These are phyloP conservation scores for Stenogyne calaminthoides DNA, from an alignment of 305 asterid genomes.

Conservation along the genomic window DNA sequence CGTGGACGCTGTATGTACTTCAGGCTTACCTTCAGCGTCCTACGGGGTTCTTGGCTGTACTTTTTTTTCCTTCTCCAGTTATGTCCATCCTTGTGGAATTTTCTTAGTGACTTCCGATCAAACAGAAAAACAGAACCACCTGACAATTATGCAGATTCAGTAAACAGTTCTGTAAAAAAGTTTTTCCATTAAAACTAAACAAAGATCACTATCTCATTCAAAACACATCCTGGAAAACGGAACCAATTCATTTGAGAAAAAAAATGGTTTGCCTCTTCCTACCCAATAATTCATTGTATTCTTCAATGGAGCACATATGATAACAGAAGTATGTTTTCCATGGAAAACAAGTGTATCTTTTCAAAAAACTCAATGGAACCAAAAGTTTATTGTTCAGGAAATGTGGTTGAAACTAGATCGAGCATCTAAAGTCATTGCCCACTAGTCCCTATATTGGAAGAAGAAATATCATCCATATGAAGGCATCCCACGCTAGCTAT, in stretches of 20 bases:
- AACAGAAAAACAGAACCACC: constrained; percentile 92
- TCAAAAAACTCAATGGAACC: background rate
- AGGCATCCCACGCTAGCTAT: background rate
- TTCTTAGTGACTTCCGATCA: constrained; percentile 74
- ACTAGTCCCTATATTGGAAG: background rate
- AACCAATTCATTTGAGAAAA: background rate
- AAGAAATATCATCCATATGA: background rate
- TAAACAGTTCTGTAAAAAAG: constrained; percentile 13
- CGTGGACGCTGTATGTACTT: background rate
- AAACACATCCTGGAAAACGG: background rate
- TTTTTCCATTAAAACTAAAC: background rate
- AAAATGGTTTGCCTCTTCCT: background rate
- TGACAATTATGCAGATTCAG: constrained; percentile 28
- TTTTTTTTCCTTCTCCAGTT: constrained; percentile 84
- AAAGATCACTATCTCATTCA: background rate
- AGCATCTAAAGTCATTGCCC: background rate
- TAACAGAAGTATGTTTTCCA: too few relatives aligned
- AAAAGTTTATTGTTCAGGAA: background rate
- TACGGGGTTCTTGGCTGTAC: constrained; percentile 84
- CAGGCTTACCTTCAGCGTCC: constrained; percentile 62
- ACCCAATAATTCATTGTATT: background rate
- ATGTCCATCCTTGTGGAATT: constrained; percentile 87
- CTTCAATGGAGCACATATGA: too few relatives aligned
- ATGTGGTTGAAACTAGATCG: background rate
- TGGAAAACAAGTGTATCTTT: background rate